Conservation (phyloP, 345 rosid genomes). For the Dovyalis caffra region DNA sequence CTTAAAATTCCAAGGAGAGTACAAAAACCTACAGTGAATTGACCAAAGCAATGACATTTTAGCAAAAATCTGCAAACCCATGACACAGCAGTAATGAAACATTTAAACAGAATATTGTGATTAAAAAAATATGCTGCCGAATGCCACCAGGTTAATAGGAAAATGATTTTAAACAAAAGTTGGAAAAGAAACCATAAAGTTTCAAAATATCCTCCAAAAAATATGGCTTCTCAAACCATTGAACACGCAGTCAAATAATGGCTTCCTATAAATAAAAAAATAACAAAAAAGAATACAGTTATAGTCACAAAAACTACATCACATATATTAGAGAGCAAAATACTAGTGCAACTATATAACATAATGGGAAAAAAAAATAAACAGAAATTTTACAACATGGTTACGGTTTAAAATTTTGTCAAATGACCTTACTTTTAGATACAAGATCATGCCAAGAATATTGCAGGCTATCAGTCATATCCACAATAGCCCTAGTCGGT, state of each 20-base stretch:
- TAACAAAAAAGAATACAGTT: too few relatives aligned
- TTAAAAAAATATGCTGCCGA: neutral
- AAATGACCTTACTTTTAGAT: constrained; percentile 57
- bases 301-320: too few relatives aligned
- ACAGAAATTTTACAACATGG: neutral
- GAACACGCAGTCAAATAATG: neutral
- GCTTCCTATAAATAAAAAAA: neutral
- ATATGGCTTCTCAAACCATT: neutral
- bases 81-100: neutral
- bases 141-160: neutral
- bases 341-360: too few relatives aligned
- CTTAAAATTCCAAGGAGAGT: neutral
- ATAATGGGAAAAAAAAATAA: too few relatives aligned
- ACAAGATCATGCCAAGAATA: constrained; percentile 99
- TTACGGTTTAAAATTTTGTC: neutral
- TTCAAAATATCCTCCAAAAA: neutral
- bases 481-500: constrained; percentile 65
- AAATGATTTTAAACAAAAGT: neutral
- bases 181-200: neutral
- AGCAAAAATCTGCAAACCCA: neutral
- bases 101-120: neutral
- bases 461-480: constrained; percentile 38
- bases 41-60: neutral
- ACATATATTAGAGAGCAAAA: too few relatives aligned
- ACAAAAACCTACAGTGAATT: neutral